Conservation (phyloP, 1,284 basidiomycete genomes). For the Tilletia indica region DNA sequence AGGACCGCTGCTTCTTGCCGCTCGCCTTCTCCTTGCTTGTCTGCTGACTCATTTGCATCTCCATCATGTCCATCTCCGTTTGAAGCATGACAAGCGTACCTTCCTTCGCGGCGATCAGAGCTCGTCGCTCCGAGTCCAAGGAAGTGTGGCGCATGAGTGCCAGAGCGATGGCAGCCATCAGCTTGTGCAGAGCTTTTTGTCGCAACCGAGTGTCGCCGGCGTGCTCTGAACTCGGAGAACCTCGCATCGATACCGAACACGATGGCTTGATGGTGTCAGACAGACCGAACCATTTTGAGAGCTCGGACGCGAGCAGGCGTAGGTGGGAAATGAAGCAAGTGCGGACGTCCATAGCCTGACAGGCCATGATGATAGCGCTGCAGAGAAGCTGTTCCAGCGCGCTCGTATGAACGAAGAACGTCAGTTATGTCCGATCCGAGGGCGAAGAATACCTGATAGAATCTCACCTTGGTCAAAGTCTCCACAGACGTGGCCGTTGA, state of each 20-base stretch:
- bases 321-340: conserved; percentile 2
- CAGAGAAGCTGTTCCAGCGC: background rate
- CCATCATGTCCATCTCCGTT: background rate
- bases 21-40: background rate
- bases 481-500: conserved; percentile 17
- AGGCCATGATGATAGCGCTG: background rate
- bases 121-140: conserved; percentile 3
- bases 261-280: background rate
- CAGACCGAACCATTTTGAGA: conserved; percentile 6
- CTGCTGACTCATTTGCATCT: background rate
- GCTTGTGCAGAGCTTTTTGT: background rate
- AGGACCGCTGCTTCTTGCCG: background rate
- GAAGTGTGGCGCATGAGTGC: conserved; percentile 3
- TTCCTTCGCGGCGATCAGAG: background rate
- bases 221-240: background rate
- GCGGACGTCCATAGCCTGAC: conserved; percentile 17
- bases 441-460: background rate
- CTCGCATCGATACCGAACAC: background rate
- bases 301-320: background rate
- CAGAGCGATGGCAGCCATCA: conserved; percentile 4
- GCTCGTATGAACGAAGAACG: background rate
- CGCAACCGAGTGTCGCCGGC: no score
- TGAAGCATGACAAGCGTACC: background rate
- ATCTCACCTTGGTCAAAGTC: conserved; percentile 19
- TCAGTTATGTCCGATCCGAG: background rate